A percentile compares a stretch with the other conserved stretches of the same genome.
Evolutionary conservation across 441 rosid species (phyloP).

Genomic region (Mallotus repandus): DNA sequence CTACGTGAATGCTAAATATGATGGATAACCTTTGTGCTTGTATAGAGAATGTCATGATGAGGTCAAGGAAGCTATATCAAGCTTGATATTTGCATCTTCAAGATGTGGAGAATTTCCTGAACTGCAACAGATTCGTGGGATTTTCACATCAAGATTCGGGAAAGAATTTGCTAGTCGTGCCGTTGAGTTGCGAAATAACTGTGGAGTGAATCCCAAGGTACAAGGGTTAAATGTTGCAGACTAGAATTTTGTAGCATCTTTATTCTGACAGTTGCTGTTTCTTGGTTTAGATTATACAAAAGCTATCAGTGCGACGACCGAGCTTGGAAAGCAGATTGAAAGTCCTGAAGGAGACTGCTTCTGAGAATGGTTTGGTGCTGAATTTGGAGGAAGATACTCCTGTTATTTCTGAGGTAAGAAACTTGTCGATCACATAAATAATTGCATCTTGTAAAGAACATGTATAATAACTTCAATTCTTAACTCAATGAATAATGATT

Average conservation of each 20-base stretch:
- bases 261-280: background rate
- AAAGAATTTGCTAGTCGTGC: conserved; percentile 41
- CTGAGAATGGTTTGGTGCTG: conserved; percentile 36
- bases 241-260: background rate
- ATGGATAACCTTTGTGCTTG: background rate
- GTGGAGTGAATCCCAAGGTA: conserved; percentile 28
- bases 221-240: background rate
- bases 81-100: conserved; percentile 60
- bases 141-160: conserved; percentile 37
- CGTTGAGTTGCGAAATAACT: conserved; percentile 37
- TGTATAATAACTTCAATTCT: background rate
- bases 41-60: conserved; percentile 59
- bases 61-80: conserved; percentile 52
- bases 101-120: conserved; percentile 70
- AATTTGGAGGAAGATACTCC: conserved; percentile 23
- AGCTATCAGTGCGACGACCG: conserved; percentile 37
- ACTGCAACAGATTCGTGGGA: conserved; percentile 41
- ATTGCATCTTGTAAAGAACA: background rate
- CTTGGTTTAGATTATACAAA: conserved; percentile 43
- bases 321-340: conserved; percentile 39
- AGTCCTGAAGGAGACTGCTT: conserved; percentile 38
- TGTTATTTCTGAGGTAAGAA: conserved; percentile 21
- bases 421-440: background rate
- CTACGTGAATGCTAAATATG: background rate
- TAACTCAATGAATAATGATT: background rate